Conservation (phyloP, 2,329 filamentous ascomycete genomes). For the Ophiostoma triangulosporum region DNA sequence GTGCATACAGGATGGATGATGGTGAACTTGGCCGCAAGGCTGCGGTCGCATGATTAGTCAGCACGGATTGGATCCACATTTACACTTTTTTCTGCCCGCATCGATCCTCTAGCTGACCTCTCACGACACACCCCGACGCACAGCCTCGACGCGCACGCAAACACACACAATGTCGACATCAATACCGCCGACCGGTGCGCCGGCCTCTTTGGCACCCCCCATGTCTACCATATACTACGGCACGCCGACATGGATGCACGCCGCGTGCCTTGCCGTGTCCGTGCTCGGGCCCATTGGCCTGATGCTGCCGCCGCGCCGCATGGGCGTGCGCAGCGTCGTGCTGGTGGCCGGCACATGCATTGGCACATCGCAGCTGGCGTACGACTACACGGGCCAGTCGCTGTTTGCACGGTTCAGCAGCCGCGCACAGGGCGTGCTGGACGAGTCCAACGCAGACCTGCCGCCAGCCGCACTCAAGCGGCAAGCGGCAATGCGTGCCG, state of each 20-base stretch:
- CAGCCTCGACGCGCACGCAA: neutral
- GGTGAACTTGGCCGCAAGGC: no score
- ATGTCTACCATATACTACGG: conserved; percentile 10
- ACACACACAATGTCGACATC: conserved; percentile 2
- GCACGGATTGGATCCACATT: neutral
- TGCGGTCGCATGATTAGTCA: neutral
- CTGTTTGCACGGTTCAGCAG: conserved; percentile 33
- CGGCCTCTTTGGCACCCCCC: neutral
- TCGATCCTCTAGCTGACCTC: neutral
- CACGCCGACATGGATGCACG: conserved; percentile 28
- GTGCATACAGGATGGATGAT: neutral
- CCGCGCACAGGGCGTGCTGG: conserved; percentile 22
- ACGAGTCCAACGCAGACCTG: conserved; percentile 21
- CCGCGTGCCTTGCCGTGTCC: conserved; percentile 32
- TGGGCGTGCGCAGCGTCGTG: conserved; percentile 35
- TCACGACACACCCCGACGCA: neutral
- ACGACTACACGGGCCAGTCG: conserved; percentile 43
- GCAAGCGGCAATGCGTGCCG: conserved; percentile 33
- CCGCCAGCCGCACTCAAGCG: conserved; percentile 39
- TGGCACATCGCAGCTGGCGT: conserved; percentile 40
- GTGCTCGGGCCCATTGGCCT: conserved; percentile 35
- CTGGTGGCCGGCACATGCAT: conserved; percentile 37
- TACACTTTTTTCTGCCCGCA: neutral
- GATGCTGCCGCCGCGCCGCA: conserved; percentile 36
- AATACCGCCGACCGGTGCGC: conserved; percentile 2